Evolutionary conservation across 2,329 filamentous ascomycete species (phyloP).

Genomic region (Gaeumannomyces sp.): DNA sequence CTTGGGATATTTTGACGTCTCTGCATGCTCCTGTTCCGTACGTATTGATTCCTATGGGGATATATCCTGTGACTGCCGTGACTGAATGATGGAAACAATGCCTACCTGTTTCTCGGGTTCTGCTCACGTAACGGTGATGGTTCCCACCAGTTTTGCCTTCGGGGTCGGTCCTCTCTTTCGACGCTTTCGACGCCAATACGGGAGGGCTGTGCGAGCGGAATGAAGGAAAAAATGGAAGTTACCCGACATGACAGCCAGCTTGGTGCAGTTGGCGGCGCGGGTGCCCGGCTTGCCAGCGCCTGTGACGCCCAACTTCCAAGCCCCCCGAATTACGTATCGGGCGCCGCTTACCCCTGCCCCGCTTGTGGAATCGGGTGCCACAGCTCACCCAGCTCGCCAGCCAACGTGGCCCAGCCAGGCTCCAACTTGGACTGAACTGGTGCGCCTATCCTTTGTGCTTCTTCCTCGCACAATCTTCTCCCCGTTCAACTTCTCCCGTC

Average conservation of each 20-base stretch:
- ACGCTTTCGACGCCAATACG: no score
- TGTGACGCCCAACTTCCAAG: neutral
- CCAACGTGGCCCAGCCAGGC: neutral
- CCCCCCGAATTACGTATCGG: conserved; percentile 5
- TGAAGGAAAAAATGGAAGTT: no score
- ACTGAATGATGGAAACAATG: no score
- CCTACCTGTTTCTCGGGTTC: no score
- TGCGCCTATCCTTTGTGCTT: neutral
- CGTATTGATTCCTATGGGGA: no score
- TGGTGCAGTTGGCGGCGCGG: neutral
- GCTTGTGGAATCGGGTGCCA: conserved; percentile 1
- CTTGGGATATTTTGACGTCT: no score
- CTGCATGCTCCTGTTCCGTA: no score
- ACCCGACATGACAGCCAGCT: neutral
- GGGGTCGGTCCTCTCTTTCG: no score
- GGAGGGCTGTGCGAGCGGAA: no score
- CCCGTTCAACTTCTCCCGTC: neutral
- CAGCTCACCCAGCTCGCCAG: neutral
- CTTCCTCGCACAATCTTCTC: neutral
- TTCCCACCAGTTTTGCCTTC: no score
- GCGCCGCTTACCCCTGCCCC: neutral
- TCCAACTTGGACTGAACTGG: neutral
- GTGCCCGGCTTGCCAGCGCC: neutral
- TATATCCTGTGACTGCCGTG: no score
- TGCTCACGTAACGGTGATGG: no score